Evolutionary conservation across 345 rosid species (phyloP).

Genomic region (Adansonia digitata): DNA sequence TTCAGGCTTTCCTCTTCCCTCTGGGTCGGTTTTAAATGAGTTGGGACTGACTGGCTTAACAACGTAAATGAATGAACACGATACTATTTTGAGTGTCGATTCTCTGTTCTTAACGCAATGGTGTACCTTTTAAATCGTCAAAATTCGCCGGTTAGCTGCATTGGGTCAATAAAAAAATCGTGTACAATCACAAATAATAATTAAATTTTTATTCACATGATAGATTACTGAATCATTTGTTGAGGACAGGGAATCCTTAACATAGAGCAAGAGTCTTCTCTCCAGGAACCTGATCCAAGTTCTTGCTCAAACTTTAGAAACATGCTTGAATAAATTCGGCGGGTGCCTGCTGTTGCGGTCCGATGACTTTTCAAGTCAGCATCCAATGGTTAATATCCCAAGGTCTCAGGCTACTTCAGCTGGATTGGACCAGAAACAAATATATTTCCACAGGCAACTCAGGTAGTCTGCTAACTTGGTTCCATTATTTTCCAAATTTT

Average conservation of each 20-base stretch:
- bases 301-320: slow-evolving; percentile 31
- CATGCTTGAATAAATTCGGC: slow-evolving; percentile 20
- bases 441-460: slow-evolving; percentile 35
- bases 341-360: slow-evolving; percentile 22
- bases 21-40: background rate
- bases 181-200: no score
- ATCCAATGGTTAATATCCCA: slow-evolving; percentile 24
- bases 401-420: slow-evolving; percentile 28
- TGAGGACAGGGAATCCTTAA: slow-evolving; percentile 7
- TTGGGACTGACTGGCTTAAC: background rate
- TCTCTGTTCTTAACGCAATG: no score
- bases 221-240: background rate
- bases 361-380: slow-evolving; percentile 30
- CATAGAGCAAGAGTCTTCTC: slow-evolving; percentile 25
- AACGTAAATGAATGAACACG: background rate
- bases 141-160: no score
- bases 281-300: slow-evolving; percentile 24
- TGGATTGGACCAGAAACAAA: slow-evolving; percentile 32
- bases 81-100: no score
- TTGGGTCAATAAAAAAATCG: no score
- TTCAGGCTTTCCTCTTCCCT: background rate
- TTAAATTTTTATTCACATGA: no score
- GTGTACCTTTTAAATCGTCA: no score
- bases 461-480: slow-evolving; percentile 26
- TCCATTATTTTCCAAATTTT: background rate